Evolutionary conservation across 805 yeast species (phyloP).

Genomic region (Metschnikowia reukaufii): DNA sequence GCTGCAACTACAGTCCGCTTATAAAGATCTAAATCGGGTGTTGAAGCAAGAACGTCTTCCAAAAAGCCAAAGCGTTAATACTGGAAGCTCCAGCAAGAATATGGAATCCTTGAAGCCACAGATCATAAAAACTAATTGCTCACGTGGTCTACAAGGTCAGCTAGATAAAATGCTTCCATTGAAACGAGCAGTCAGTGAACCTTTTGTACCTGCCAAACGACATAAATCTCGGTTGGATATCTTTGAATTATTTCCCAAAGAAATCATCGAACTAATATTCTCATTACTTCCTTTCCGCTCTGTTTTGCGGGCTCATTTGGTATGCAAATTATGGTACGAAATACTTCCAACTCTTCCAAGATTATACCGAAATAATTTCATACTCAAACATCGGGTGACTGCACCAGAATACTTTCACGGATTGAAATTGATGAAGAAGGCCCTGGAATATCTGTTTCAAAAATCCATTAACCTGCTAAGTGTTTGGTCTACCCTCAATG

Average conservation of each 20-base stretch:
- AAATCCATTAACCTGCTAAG: constrained; percentile 23
- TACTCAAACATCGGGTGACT: constrained; percentile 27
- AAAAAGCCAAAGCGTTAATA: neutral
- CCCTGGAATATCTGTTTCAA: constrained; percentile 20
- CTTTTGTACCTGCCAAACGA: neutral
- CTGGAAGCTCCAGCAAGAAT: neutral
- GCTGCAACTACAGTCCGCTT: constrained; percentile 25
- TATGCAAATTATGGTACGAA: constrained; percentile 35
- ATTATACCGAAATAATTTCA: constrained; percentile 24
- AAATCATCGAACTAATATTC: constrained; percentile 32
- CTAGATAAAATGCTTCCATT: constrained; percentile 23
- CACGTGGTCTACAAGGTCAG: constrained; percentile 8
- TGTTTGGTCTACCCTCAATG: constrained; percentile 24
- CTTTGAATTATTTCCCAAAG: constrained; percentile 29
- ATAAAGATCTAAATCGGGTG: constrained; percentile 22
- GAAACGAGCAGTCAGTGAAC: constrained; percentile 15
- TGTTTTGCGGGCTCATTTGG: constrained; percentile 32
- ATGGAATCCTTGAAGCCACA: neutral
- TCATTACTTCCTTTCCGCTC: constrained; percentile 20
- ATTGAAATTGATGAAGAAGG: constrained; percentile 26
- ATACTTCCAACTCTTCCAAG: constrained; percentile 27
- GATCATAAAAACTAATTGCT: neutral
- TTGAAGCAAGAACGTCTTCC: constrained; percentile 20
- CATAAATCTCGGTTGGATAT: constrained; percentile 24
- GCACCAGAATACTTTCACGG: constrained; percentile 33